Conservation (phyloP, 164 flowering plant species). For the Cinnamomum micranthum region DNA sequence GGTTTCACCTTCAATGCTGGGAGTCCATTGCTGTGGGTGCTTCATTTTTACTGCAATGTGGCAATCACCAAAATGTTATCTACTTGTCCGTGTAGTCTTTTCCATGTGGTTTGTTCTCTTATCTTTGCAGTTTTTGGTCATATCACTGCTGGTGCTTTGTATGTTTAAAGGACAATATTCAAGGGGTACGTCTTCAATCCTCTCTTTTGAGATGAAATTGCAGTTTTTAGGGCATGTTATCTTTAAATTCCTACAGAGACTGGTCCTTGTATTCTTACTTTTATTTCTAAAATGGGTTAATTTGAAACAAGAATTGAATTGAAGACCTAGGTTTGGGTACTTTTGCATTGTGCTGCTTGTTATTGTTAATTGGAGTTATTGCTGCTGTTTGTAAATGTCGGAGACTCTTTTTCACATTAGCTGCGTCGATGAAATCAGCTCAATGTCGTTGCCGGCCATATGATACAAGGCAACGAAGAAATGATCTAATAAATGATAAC, state of each 20-base stretch:
- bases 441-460: too few species aligned
- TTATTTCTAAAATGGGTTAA: not conserved
- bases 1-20: not conserved
- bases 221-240: not conserved
- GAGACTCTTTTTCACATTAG: too few species aligned
- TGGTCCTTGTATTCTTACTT: not conserved
- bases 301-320: not conserved
- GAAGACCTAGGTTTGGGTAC: too few species aligned
- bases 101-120: not conserved
- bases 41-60: not conserved
- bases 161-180: too few species aligned
- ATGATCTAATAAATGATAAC: too few species aligned
- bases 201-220: not conserved
- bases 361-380: too few species aligned
- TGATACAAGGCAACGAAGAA: too few species aligned
- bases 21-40: not conserved
- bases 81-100: not conserved
- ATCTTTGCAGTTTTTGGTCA: not conserved
- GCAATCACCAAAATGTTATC: not conserved
- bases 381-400: too few species aligned
- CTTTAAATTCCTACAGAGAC: not conserved
- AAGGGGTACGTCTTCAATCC: not conserved
- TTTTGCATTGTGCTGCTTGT: too few species aligned
- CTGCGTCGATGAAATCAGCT: too few species aligned
- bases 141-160: too few species aligned